Evolutionary conservation across 2,329 filamentous ascomycete species (phyloP).

Genomic region (Beauveria australis): DNA sequence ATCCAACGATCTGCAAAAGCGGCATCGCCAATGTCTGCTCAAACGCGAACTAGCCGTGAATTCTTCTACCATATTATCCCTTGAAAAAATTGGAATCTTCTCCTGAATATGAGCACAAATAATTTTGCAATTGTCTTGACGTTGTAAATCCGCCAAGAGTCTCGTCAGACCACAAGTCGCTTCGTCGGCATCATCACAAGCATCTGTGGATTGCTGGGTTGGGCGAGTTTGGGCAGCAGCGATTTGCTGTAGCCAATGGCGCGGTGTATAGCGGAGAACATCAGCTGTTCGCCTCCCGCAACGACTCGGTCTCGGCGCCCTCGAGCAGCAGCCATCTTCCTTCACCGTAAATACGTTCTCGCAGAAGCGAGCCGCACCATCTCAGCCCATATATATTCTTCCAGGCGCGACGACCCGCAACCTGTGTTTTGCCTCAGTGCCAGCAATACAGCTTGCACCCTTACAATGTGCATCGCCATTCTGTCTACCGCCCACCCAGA

Average conservation of each 20-base stretch:
- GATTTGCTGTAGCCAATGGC: conserved; percentile 2
- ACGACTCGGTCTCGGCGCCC: not conserved
- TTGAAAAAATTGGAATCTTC: not conserved
- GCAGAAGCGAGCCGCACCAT: not conserved
- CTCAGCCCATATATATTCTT: not conserved
- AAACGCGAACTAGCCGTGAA: not conserved
- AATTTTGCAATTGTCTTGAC: not conserved
- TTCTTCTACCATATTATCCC: not conserved
- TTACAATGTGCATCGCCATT: conserved; percentile 66
- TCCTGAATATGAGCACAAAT: no score
- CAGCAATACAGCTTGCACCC: conserved; percentile 54
- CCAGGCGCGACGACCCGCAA: not conserved
- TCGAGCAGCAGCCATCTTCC: not conserved
- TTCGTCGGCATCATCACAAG: not conserved
- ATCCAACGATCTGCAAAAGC: not conserved
- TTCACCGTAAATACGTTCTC: not conserved
- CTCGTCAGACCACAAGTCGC: no score
- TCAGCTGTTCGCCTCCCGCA: not conserved
- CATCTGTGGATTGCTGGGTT: not conserved
- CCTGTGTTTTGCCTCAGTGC: not conserved
- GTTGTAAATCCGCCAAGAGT: not conserved
- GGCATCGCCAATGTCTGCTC: not conserved
- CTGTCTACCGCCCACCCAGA: conserved; percentile 67
- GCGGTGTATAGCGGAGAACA: not conserved
- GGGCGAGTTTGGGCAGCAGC: conserved; percentile 5